Evolutionary conservation across 139 green algal genomes (phyloP), one percentile per base, ranked within the genome.

Genomic region (Diplosphaera chodatii): DNA sequence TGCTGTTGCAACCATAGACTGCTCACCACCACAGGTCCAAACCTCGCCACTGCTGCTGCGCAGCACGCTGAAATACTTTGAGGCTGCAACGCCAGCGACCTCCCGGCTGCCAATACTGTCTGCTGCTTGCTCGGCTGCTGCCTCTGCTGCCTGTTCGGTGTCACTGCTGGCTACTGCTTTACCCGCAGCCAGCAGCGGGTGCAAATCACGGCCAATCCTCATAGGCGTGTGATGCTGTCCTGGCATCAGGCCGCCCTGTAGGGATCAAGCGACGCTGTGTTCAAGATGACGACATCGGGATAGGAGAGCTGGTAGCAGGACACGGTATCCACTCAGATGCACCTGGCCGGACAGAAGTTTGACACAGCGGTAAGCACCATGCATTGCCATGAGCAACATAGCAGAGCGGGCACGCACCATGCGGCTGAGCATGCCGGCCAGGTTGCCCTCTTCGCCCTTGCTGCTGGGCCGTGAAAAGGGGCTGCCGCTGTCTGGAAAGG

Each of bases 11-110:
- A n/a, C n/a, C n/a, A n/a, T n/a, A n/a, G n/a, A n/a, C n/a, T n/a
- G n/a, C 48, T 59, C 16, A 59, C 48, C 48, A n/a, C 48, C 48
- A 29, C 78, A 88, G 0, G 79, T 77, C 84, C 86, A 91, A 56
- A 91, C 83, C 37, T 86, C 71, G 0, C 86, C 84, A 0, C 31
- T 66, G 3, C 67, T 69, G 1, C 81, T 90, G 20, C 78, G 75
- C 0, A 71, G 72, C 0, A 72, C 69, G 29, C 56, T 79, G 76
- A 89, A 88, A 74, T 84, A 86, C 1, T 70, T 73, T 25, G 76
- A 84, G 16, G 82, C 83, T 4, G 75, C 71, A 2, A 87, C 62
- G 1, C n/a, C 59, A 32, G 78, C 68, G 55, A 87, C 81, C 59
- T 2, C 0, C 70, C 79, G 72, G 3, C 27, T 28, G 62, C 70